phyloP scores from a whole-genome alignment of 1,284 basidiomycete species.

The Sphagnurus paluster region DNA sequence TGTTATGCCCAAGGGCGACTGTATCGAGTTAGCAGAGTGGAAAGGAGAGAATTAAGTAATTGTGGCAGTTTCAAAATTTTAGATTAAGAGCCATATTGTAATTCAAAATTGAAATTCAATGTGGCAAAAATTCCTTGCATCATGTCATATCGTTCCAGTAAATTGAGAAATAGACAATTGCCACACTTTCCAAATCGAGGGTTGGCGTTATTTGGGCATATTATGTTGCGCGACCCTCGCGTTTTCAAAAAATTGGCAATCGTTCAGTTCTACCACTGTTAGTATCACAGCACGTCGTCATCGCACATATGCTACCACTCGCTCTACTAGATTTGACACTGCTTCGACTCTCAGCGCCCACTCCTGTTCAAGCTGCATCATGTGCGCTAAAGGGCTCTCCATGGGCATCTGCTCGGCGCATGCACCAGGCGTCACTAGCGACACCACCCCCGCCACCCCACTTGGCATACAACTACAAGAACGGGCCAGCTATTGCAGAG shows the following conservation, averaged over 20 bases:
- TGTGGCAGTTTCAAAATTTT: no score
- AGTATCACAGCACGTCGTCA: not conserved
- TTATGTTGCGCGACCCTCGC: slow-evolving; percentile 1
- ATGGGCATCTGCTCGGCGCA: slow-evolving; percentile 8
- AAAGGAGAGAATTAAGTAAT: slow-evolving; percentile 17
- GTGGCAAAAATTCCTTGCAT: no score
- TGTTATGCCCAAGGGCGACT: slow-evolving; percentile 12
- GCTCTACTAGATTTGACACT: slow-evolving; percentile 32
- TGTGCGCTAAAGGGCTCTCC: slow-evolving; percentile 1
- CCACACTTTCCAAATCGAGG: not conserved
- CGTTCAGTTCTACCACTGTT: not conserved
- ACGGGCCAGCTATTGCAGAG: not conserved
- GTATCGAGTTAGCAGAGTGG: slow-evolving; percentile 25
- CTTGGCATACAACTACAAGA: slow-evolving; percentile 1
- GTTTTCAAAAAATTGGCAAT: slow-evolving; percentile 1
- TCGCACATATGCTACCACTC: slow-evolving; percentile 25
- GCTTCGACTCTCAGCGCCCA: slow-evolving; percentile 22
- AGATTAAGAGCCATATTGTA: no score
- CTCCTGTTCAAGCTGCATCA: slow-evolving; percentile 1
- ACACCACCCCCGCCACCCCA: slow-evolving; percentile 8
- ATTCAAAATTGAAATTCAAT: no score
- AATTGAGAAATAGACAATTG: no score
- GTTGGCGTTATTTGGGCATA: slow-evolving; percentile 2
- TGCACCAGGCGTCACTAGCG: slow-evolving; percentile 10
- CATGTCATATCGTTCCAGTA: no score